Base-by-base conservation (phyloP, 495 filamentous ascomycete genomes). In the Penicillium odoratum region DNA sequence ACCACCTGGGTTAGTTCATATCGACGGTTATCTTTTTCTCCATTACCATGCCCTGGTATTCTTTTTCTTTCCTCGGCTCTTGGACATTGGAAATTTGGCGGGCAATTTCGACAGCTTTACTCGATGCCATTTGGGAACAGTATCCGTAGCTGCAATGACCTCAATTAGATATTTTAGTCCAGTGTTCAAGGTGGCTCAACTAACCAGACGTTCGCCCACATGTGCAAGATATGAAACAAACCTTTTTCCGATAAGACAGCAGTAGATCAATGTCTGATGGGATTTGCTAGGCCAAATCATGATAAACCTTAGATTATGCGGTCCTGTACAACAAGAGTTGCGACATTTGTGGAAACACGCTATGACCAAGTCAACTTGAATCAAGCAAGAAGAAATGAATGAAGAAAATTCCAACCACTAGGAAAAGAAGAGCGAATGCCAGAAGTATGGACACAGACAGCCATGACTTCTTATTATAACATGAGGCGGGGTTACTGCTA, bases 1-100 rank as follows among this genome's bases (percentile, higher is more conserved):
- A 69, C 67, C 67, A 62, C 33, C 8, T 53, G 52, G 50, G 44
- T 57, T 56, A 60, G 66, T 69, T 61, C 48, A 64, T 64, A 69
- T 61, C 48, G 30, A 53, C 8, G 26, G 54, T 63, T 53, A 55
- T 63, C 58, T 64, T 58, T 60, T 38, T 60, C 53, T 53, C 56
- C 36, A 50, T 5, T 26, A 15, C 47, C 51, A 44, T 16, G 30
- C 21, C 30, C 6, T 33, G 43, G 30, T 55, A 36, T 55, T 34
- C 31, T 33, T 18, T 36, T 33, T 33, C 42, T 36, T 21, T 21
- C 16, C 36, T 31, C 21, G 13, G 28, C 30, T 5, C 25, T 53
- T 53, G 26, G 15, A 15, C 28, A 30, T 7, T 48, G n/a, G 10
- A 48, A 7, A 15, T 53, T 16, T 15, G 16, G 38, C 51, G 44